These are phyloP conservation scores for Mrakia blollopis DNA, from an alignment of 768 basidiomycete genomes.

Conservation along the genomic window DNA sequence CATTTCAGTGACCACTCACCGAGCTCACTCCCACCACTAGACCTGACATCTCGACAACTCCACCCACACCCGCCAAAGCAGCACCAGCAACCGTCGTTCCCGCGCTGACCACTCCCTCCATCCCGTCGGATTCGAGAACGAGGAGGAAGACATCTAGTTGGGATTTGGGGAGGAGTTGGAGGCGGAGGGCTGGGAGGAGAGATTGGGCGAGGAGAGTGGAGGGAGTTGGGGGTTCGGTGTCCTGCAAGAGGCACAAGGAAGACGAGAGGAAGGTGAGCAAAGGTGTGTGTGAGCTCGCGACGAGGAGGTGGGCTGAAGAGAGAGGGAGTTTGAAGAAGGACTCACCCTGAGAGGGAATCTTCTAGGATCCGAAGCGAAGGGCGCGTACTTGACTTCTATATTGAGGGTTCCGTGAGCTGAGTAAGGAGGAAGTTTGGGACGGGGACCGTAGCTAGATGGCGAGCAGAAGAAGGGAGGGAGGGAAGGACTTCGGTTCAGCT, in stretches of 20 bases:
- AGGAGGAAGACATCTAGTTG: slow-evolving; percentile 86
- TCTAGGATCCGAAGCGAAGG: slow-evolving; percentile 75
- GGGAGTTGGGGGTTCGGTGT: slow-evolving; percentile 85
- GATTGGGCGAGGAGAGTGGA: slow-evolving; percentile 80
- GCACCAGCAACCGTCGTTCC: slow-evolving; percentile 82
- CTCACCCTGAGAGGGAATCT: slow-evolving; percentile 81
- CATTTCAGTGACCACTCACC: slow-evolving; percentile 48
- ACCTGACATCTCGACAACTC: slow-evolving; percentile 73
- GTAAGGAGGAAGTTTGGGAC: slow-evolving; percentile 47
- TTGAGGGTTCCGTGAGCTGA: slow-evolving; percentile 74
- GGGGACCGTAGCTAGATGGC: slow-evolving; percentile 60
- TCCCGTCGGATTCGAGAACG: slow-evolving; percentile 84
- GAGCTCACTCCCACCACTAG: slow-evolving; percentile 78
- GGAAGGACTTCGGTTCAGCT: slow-evolving; percentile 3
- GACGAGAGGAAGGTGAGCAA: background rate
- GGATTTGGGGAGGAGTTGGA: slow-evolving; percentile 86
- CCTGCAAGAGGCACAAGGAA: slow-evolving; percentile 51
- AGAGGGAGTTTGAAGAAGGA: background rate
- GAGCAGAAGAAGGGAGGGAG: background rate
- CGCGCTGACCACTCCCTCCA: slow-evolving; percentile 81
- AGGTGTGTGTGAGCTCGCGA: background rate
- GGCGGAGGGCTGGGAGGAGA: slow-evolving; percentile 59
- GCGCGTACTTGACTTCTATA: slow-evolving; percentile 94
- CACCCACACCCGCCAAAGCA: slow-evolving; percentile 83
- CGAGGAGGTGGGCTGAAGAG: background rate